Percentiles rank a stretch among this genome's conserved stretches.
phyloP scores from a whole-genome alignment of 1,284 basidiomycete genomes.

The Phellopilus nigrolimitatus region DNA sequence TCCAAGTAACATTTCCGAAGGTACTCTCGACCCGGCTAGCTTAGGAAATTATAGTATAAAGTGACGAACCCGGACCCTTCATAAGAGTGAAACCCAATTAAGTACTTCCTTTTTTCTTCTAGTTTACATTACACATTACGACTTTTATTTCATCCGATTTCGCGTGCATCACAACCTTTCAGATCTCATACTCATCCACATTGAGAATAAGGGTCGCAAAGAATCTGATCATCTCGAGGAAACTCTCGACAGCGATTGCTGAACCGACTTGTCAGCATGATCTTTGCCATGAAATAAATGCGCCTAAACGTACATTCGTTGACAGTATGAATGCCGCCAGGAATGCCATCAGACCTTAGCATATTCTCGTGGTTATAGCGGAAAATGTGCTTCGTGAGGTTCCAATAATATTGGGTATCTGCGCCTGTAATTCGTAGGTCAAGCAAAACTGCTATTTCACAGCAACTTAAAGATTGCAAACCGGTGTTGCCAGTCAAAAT shows the following conservation, averaged over 20 bases:
- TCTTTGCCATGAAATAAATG: background rate
- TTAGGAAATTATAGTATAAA: too few relatives aligned
- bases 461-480: slow-evolving; percentile 26
- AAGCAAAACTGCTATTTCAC: too few relatives aligned
- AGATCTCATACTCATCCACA: slow-evolving; percentile 34
- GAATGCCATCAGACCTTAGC: background rate
- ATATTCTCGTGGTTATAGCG: slow-evolving; percentile 40
- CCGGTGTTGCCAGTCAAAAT: slow-evolving; percentile 48
- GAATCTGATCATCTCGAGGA: slow-evolving; percentile 43
- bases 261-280: slow-evolving; percentile 4
- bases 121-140: too few relatives aligned
- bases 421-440: too few relatives aligned
- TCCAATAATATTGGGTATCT: slow-evolving; percentile 48
- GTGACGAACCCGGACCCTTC: too few relatives aligned
- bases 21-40: too few relatives aligned
- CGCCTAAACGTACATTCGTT: slow-evolving; percentile 33
- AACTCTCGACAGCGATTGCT: slow-evolving; percentile 35
- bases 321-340: slow-evolving; percentile 26
- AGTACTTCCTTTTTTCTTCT: too few relatives aligned
- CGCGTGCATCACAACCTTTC: background rate
- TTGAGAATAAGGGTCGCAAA: slow-evolving; percentile 45
- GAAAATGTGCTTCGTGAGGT: slow-evolving; percentile 43
- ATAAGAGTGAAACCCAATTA: too few relatives aligned
- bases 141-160: too few relatives aligned
- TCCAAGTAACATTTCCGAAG: too few relatives aligned